phyloP scores from a whole-genome alignment of 2,329 filamentous ascomycete species.

The Aureobasidium leucospermi region DNA sequence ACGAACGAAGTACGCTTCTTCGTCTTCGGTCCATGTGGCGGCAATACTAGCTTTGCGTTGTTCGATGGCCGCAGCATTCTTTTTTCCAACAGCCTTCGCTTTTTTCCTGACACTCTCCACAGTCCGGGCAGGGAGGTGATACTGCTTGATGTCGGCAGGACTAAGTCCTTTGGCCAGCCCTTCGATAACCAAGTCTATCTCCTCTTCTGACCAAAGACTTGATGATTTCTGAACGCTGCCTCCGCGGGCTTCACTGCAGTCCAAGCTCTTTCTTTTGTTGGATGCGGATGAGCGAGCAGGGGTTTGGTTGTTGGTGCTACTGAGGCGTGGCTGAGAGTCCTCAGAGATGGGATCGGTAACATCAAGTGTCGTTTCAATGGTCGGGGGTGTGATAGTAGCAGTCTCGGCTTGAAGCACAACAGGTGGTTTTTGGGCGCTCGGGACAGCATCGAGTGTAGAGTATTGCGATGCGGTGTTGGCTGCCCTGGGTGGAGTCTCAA shows the following conservation, averaged over 20 bases:
- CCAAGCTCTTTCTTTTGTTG: constrained; percentile 3
- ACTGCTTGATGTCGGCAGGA: neutral
- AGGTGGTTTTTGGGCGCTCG: constrained; percentile 5
- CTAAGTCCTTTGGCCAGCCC: neutral
- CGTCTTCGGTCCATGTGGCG: neutral
- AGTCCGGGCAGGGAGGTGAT: neutral
- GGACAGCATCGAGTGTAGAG: constrained; percentile 3
- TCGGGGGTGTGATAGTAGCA: neutral
- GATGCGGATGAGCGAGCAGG: neutral
- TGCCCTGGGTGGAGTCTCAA: neutral
- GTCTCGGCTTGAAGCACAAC: neutral
- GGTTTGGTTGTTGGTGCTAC: neutral
- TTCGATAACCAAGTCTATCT: neutral
- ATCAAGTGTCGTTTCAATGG: neutral
- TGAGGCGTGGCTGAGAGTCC: constrained; percentile 8
- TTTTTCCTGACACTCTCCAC: constrained; percentile 9
- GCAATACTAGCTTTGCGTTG: neutral
- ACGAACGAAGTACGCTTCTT: neutral
- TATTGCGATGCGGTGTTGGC: neutral
- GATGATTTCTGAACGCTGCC: neutral
- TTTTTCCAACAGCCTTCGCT: neutral
- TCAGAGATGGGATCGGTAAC: constrained; percentile 2
- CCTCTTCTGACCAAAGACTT: neutral
- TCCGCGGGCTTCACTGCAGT: neutral
- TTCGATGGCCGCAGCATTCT: neutral